Base-by-base conservation (phyloP, 1,284 basidiomycete genomes). In the Athelia psychrophila region DNA sequence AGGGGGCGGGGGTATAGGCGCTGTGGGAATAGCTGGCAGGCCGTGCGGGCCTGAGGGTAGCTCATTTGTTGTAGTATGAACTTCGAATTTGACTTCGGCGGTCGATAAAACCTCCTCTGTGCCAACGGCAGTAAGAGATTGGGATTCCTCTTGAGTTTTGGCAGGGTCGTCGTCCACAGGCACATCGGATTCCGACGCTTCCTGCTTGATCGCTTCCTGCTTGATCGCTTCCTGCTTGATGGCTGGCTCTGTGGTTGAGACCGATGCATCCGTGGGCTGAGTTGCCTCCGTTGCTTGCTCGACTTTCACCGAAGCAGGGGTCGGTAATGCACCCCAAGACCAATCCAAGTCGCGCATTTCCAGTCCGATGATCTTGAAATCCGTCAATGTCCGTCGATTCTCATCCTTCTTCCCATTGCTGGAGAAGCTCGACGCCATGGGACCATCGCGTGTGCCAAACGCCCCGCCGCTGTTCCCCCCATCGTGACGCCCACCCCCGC, bases 351-450 rank as follows among this genome's bases (percentile, higher is more conserved):
- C 84, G 60, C 73, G 77, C 60, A 96, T 87, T 66, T 91, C 85
- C 61, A 97, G 78, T 22, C 90, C 93, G 60, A 95, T 78, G 65
- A 98, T 94, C 71, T 95, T 91, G 81, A 97, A 98, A 74, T 97
- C 95, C 45, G 94, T 96, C 64, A 97, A 83, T 32, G 93, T 95
- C 54, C 91, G 83, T 61, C 86, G 74, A 69, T 89, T 81, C 73
- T 90, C 81, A 69, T 93, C 84, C 68, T 86, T 86, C 79, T 88
- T 89, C 77, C 83, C 80, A 66, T 61, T 65, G 58, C 67, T 70
- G 54, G 72, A 68, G 61, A 71, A 69, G 59, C 68, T 77, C 47
- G 74, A 71, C 53, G 72, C 68, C 56, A 71, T 62, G 22, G 71
- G 56, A 27, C 74, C 71, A 60, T 84, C 81, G 59, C 78, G 74